These are phyloP conservation scores for Mercurialis annua DNA, from an alignment of 345 rosid species.

Conservation along the genomic window DNA sequence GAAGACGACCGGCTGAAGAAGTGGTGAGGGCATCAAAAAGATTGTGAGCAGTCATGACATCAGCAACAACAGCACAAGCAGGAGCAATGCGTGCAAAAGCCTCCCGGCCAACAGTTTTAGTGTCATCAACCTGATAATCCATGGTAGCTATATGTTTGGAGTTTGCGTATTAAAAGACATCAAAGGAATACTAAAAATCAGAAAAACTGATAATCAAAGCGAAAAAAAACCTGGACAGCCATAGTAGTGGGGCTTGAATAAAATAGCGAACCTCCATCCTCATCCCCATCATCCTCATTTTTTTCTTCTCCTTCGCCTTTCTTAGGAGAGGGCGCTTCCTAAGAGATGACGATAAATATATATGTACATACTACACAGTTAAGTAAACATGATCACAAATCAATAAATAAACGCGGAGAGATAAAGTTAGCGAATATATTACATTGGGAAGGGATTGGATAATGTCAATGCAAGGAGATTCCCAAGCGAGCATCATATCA, in stretches of 20 bases:
- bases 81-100: slow-evolving; percentile 94
- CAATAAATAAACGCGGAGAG: no score
- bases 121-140: slow-evolving; percentile 73
- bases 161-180: no score
- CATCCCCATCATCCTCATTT: slow-evolving; percentile 66
- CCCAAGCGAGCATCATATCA: slow-evolving; percentile 99
- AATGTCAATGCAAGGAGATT: slow-evolving; percentile 53
- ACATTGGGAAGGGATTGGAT: slow-evolving; percentile 45
- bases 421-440: not conserved
- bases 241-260: slow-evolving; percentile 68
- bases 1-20: slow-evolving; percentile 67
- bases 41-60: slow-evolving; percentile 76
- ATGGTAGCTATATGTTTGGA: no score
- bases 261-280: slow-evolving; percentile 73
- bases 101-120: slow-evolving; percentile 72
- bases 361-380: no score
- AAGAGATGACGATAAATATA: slow-evolving; percentile 12
- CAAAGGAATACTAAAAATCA: no score
- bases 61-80: slow-evolving; percentile 75
- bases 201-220: not conserved
- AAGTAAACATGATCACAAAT: slow-evolving; percentile 3
- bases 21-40: slow-evolving; percentile 80
- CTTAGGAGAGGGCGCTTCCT: slow-evolving; percentile 51
- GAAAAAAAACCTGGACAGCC: slow-evolving; percentile 71
- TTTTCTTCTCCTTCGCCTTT: slow-evolving; percentile 58